Evolutionary conservation across 441 rosid genomes (phyloP).

Genomic region (Gossypium laxum): DNA sequence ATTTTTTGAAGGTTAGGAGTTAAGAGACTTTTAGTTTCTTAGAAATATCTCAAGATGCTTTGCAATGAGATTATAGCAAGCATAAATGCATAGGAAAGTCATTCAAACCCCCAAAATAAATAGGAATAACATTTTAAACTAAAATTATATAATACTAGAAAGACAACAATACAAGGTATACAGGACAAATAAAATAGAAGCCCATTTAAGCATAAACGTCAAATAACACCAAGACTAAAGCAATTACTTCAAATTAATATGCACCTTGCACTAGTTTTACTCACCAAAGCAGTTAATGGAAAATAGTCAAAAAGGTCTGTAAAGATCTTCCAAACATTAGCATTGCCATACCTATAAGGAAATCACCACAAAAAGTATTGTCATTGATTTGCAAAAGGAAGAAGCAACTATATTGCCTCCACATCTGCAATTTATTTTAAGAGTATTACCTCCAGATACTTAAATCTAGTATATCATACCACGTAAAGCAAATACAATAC

Average conservation of each 20-base stretch:
- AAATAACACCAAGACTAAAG: not conserved
- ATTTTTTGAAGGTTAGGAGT: not conserved
- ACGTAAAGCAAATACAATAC: not conserved
- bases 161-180: not conserved
- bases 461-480: not conserved
- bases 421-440: not conserved
- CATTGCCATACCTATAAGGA: slow-evolving; percentile 53
- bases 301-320: slow-evolving; percentile 70
- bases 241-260: not conserved
- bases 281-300: slow-evolving; percentile 58
- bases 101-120: too few relatives aligned
- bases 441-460: not conserved
- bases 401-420: not conserved
- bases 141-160: not conserved
- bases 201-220: not conserved
- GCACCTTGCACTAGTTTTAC: slow-evolving; percentile 13
- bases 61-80: not conserved
- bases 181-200: not conserved
- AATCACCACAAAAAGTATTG: slow-evolving; percentile 8
- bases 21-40: not conserved
- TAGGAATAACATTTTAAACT: not conserved
- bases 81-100: not conserved
- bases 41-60: not conserved
- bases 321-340: slow-evolving; percentile 56
- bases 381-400: not conserved